phyloP scores from a whole-genome alignment of 352 stramenopile species.

The Blastocystis sp. region DNA sequence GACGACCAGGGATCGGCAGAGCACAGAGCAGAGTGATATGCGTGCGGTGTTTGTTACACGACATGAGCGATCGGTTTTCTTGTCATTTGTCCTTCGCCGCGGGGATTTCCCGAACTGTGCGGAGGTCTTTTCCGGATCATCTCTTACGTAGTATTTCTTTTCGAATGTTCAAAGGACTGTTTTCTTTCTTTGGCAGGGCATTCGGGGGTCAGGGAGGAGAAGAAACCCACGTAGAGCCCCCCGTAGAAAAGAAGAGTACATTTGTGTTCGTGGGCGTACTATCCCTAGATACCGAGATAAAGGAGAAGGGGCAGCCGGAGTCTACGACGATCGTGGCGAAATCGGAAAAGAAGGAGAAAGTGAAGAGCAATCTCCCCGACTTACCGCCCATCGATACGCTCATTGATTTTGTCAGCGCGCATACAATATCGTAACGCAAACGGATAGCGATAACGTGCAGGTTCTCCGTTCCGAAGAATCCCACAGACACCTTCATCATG shows the following conservation, averaged over 20 bases:
- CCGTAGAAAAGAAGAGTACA: neutral
- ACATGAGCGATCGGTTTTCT: constrained; percentile 2
- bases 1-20: constrained; percentile 70
- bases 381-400: constrained; percentile 45
- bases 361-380: neutral
- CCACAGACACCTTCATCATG: constrained; percentile 52
- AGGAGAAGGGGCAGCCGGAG: neutral
- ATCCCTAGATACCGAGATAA: neutral
- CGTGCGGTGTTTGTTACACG: constrained; percentile 23
- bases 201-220: neutral
- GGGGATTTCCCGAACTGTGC: neutral
- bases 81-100: neutral
- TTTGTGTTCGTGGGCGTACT: neutral
- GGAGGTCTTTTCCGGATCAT: neutral
- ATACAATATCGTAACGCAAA: constrained; percentile 19
- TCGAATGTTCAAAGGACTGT: constrained; percentile 51
- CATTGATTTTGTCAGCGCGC: constrained; percentile 50
- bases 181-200: constrained; percentile 24
- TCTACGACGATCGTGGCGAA: constrained; percentile 16
- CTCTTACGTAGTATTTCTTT: neutral
- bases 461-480: constrained; percentile 40
- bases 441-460: neutral
- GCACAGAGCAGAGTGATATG: neutral
- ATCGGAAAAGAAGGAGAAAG: neutral
- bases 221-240: neutral